Evolutionary conservation across 805 yeast species (phyloP), one percentile per base, ranked within the genome.

Genomic region (Blastobotrys mokoenaii): DNA sequence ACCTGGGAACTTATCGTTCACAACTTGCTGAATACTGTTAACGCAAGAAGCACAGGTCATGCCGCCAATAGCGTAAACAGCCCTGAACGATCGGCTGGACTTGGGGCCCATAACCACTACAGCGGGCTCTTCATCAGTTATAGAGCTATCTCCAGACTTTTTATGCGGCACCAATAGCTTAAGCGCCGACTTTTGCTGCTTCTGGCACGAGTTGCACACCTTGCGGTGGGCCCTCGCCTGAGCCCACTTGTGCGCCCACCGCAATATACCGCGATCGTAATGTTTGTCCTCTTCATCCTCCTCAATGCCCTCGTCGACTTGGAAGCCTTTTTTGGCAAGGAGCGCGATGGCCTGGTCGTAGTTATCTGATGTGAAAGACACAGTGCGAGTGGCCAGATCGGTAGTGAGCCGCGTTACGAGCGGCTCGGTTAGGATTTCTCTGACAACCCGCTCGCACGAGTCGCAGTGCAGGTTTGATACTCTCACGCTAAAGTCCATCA

Each of bases 31-130:
- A 22, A 82, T 71, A 1, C 76, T 60, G 1, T 72, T 65, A 6
- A 76, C 61, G 56, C 87, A 80, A 3, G 81, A 64, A 3, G 82
- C 77, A 56, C 87, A 80, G 1, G 84, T 74, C 87, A 82, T 80
- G 2, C 85, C 87, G 9, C 72, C 71, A 42, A 82, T 66, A 6
- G 79, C 65, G 45, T 76, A 72, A 1, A 75, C 71, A 0, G 82
- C 85, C 40, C 76, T 51, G 17, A 46, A 40, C 12, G 47, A 50
- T 14, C 44, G 63, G 32, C 61, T 65, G 16, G 62, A 34, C 2
- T 58, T 61, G 35, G 42, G 38, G 9, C 33, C 53, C 1, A 52
- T 41, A 11, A 47, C 61, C 1, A 56, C 47, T 31, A 15, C 53
- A 35, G 49, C 57, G 39, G 51, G 41, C 7, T 37, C 43, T 10